phyloP scores from a whole-genome alignment of 345 rosid genomes.

The Trapa incisa region DNA sequence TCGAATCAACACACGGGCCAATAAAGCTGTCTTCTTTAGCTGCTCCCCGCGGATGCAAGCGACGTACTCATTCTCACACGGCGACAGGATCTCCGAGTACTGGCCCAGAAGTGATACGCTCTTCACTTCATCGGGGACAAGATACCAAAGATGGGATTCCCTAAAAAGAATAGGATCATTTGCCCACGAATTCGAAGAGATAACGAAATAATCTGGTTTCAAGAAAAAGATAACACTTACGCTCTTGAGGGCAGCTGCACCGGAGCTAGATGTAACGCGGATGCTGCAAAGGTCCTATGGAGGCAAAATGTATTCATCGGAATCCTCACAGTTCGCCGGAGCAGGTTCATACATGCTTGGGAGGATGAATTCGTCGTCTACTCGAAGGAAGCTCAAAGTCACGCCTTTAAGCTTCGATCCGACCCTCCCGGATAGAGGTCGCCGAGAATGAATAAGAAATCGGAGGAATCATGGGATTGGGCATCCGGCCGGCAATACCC shows the following conservation, averaged over 20 bases:
- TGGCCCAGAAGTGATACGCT: conserved; percentile 40
- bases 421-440: too few relatives aligned
- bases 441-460: too few relatives aligned
- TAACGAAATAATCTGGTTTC: not conserved
- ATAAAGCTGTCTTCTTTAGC: conserved; percentile 66
- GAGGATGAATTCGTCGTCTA: not conserved
- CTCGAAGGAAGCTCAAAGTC: too few relatives aligned
- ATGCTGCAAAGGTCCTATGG: conserved; percentile 27
- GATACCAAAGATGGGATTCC: conserved; percentile 85
- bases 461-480: too few relatives aligned
- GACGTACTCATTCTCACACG: conserved; percentile 55
- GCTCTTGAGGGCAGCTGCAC: conserved; percentile 49
- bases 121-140: conserved; percentile 65
- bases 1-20: conserved; percentile 76
- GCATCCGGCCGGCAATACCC: too few relatives aligned
- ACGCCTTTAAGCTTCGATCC: too few relatives aligned
- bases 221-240: conserved; percentile 15
- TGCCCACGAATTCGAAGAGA: not conserved
- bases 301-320: conserved; percentile 19
- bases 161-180: conserved; percentile 17
- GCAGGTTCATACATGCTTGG: conserved; percentile 2
- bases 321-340: not conserved
- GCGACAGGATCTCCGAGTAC: conserved; percentile 57
- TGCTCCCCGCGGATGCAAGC: conserved; percentile 35
- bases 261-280: conserved; percentile 32